phyloP scores from a whole-genome alignment of 2,329 filamentous ascomycete genomes.

The Fusarium sp. region DNA sequence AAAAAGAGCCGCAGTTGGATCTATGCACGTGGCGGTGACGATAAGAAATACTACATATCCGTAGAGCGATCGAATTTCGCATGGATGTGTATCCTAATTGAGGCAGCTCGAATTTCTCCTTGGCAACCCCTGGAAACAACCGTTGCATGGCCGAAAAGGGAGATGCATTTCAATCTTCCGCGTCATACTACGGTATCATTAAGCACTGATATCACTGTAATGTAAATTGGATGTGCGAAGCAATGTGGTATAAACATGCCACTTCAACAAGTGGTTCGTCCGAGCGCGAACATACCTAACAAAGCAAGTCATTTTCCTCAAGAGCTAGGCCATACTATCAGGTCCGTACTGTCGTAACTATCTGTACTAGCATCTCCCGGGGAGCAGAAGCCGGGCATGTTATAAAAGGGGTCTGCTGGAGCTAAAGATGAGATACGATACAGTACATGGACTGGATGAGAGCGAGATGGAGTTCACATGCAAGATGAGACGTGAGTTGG shows the following conservation, averaged over 20 bases:
- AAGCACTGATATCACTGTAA: slow-evolving; percentile 1
- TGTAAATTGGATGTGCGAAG: slow-evolving; percentile 9
- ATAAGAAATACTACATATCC: slow-evolving; percentile 1
- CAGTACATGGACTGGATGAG: neutral
- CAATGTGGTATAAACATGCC: slow-evolving; percentile 33
- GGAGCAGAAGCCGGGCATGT: slow-evolving; percentile 35
- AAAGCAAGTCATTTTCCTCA: too few relatives aligned
- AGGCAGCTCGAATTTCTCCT: slow-evolving; percentile 37
- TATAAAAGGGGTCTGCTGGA: slow-evolving; percentile 20
- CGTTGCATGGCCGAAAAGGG: neutral
- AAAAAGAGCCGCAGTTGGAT: slow-evolving; percentile 42
- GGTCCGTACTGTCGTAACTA: slow-evolving; percentile 7
- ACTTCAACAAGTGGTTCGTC: slow-evolving; percentile 8
- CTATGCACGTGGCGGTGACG: slow-evolving; percentile 43
- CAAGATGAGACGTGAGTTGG: slow-evolving; percentile 33
- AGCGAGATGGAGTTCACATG: slow-evolving; percentile 12
- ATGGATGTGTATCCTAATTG: slow-evolving; percentile 39
- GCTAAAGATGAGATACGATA: slow-evolving; percentile 17
- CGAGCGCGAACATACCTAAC: too few relatives aligned
- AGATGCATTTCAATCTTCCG: neutral
- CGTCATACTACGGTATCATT: neutral
- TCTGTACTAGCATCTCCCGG: slow-evolving; percentile 36
- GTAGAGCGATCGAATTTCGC: slow-evolving; percentile 22
- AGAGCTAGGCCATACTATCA: slow-evolving; percentile 15
- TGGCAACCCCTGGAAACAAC: slow-evolving; percentile 24